Evolutionary conservation across 345 rosid species (phyloP).

Genomic region (Eucalyptus tenuipes): DNA sequence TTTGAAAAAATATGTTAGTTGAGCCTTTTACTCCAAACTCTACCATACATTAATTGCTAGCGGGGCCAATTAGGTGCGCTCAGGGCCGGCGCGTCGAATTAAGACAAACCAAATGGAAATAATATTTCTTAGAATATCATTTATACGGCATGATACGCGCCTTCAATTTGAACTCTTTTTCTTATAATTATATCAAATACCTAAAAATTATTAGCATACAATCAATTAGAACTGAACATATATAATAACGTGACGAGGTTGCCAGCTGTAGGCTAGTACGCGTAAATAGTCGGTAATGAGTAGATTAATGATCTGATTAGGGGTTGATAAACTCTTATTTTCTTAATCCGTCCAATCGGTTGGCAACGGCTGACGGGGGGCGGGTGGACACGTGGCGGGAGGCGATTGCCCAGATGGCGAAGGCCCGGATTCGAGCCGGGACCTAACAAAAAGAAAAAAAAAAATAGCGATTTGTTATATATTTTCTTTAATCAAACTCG

Average conservation of each 20-base stretch:
- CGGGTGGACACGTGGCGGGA: background rate
- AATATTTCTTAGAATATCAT: background rate
- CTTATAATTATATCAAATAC: background rate
- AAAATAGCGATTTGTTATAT: background rate
- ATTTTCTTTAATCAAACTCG: background rate
- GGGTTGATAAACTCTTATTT: background rate
- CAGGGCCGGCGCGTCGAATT: background rate
- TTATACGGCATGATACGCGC: background rate
- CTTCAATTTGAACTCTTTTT: background rate
- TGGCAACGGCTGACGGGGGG: background rate
- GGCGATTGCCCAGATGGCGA: background rate
- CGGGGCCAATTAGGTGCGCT: background rate
- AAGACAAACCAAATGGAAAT: background rate
- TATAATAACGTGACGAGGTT: background rate
- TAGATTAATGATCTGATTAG: background rate
- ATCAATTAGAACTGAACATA: background rate
- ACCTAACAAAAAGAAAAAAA: background rate
- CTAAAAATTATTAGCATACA: background rate
- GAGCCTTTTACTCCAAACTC: constrained; percentile 11
- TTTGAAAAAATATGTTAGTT: background rate
- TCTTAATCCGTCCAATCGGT: background rate
- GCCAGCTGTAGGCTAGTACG: background rate
- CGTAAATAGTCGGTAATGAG: background rate
- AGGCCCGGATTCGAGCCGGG: background rate
- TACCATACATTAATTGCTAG: background rate